Evolutionary conservation across 106 monocot species (phyloP), one percentile per base, ranked within the genome.

Genomic region (Dactylorhiza incarnata): DNA sequence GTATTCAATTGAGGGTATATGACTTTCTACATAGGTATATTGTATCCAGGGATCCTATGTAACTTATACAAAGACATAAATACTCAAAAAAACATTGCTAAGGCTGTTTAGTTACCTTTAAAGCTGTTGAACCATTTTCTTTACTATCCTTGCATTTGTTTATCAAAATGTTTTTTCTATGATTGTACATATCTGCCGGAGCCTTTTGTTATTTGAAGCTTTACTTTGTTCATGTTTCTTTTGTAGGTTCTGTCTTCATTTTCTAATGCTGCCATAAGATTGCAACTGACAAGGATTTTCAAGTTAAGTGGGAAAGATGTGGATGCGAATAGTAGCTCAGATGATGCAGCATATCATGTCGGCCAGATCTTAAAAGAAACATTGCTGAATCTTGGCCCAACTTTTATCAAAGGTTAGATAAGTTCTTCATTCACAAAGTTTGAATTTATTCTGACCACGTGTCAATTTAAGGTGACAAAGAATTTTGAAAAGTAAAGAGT

Each of bases 351-450:
- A 51, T 85, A 82, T 77, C 83, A 78, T 76, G 73, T 85, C 20
- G 95, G 95, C 4, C 86, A 89, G 13, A 71, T 95, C 76, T 78
- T 95, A 17, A 93, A 87, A 83, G 92, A 93, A 59, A 71, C 90
- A 74, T 76, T 95, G 76, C 79, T 95, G 65, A 81, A 84, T 66
- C 95, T 95, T 81, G 95, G 95, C 43, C 93, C 95, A 74, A 88
- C 95, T 82, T 95, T 95, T 85, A 76, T 89, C 50, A 95, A 95
- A 90, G 88, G 95, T 95, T 58, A 77, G 76, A 63, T 9, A 48
- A 4, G n/a, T 72, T 69, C 52, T 75, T n/a, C 25, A 58, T 58
- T 58, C 58, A 20, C 58, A 58, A 29, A 29, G 52, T 55, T 6
- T 61, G 52, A 9, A 73, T 46, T 24, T 69, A n/a, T 29, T 29